Percentiles rank a stretch among this genome's conserved stretches.
phyloP scores from a whole-genome alignment of 768 basidiomycete species.

The Suillus luteus region DNA sequence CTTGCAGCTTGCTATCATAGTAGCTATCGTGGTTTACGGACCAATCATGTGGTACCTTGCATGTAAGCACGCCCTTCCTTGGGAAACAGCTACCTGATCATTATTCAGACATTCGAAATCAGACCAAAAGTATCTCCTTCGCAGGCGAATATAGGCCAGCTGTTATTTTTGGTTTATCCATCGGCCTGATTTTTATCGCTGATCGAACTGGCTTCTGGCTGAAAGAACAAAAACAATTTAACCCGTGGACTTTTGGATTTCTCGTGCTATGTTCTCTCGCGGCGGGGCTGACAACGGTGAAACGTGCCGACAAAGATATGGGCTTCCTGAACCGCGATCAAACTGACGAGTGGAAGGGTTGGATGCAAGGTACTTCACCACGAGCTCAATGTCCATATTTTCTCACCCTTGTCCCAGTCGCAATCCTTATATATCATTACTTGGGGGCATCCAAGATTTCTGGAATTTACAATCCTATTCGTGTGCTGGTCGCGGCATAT shows the following conservation, averaged over 20 bases:
- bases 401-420: conserved; percentile 49
- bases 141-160: conserved; percentile 39
- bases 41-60: conserved; percentile 48
- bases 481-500: conserved; percentile 86
- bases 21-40: conserved; percentile 48
- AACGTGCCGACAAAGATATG: conserved; percentile 75
- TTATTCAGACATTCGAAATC: conserved; percentile 15
- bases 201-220: conserved; percentile 88
- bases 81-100: conserved; percentile 20
- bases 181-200: conserved; percentile 72
- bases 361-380: conserved; percentile 84
- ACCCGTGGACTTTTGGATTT: conserved; percentile 64
- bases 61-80: conserved; percentile 23
- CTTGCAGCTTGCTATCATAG: conserved; percentile 56
- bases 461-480: conserved; percentile 91
- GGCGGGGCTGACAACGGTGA: conserved; percentile 65
- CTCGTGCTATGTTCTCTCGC: conserved; percentile 55
- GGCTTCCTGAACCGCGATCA: conserved; percentile 91
- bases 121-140: conserved; percentile 18
- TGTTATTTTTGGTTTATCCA: conserved; percentile 63
- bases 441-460: conserved; percentile 86
- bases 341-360: conserved; percentile 97
- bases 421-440: conserved; percentile 92
- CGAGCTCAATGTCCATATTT: neutral
- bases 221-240: conserved; percentile 87